Percentiles rank a stretch among this genome's conserved stretches.
Evolutionary conservation across 805 yeast genomes (phyloP).

Genomic region (Candida andamanensis): DNA sequence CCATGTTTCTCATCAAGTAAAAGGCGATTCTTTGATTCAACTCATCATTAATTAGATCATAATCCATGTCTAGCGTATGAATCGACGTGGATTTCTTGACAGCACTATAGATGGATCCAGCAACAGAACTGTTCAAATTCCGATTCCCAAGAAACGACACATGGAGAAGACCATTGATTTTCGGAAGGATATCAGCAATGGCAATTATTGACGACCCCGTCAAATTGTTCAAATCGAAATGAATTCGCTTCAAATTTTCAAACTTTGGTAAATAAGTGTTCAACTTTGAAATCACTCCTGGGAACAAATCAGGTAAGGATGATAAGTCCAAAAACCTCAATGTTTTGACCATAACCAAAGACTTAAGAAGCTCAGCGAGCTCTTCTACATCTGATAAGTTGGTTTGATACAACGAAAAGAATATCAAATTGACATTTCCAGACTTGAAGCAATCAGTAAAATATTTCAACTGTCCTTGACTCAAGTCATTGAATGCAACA

Average conservation of each 20-base stretch:
- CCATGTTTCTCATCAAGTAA: slow-evolving; percentile 55
- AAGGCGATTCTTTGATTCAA: slow-evolving; percentile 51
- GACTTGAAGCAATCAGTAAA: slow-evolving; percentile 37
- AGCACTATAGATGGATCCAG: slow-evolving; percentile 47
- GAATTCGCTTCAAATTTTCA: slow-evolving; percentile 44
- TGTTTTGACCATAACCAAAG: slow-evolving; percentile 33
- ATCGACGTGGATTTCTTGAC: slow-evolving; percentile 43
- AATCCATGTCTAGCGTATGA: slow-evolving; percentile 49
- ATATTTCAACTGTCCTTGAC: slow-evolving; percentile 42
- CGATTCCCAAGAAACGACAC: slow-evolving; percentile 52
- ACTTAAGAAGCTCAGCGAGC: slow-evolving; percentile 28
- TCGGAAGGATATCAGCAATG: slow-evolving; percentile 43
- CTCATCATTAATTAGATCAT: slow-evolving; percentile 48
- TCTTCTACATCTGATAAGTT: slow-evolving; percentile 39
- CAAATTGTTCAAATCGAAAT: slow-evolving; percentile 50
- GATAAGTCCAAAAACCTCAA: slow-evolving; percentile 50
- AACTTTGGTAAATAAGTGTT: slow-evolving; percentile 42
- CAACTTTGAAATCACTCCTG: slow-evolving; percentile 43
- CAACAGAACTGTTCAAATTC: slow-evolving; percentile 37
- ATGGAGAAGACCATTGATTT: slow-evolving; percentile 44
- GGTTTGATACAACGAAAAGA: slow-evolving; percentile 51
- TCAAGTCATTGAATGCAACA: slow-evolving; percentile 50
- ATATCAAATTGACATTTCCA: slow-evolving; percentile 34
- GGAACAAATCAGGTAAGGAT: slow-evolving; percentile 48
- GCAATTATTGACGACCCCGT: slow-evolving; percentile 44